A percentile compares a stretch with the other conserved stretches of the same genome.
phyloP scores from a whole-genome alignment of 441 rosid genomes.

The Euphorbia schlechtendalii region DNA sequence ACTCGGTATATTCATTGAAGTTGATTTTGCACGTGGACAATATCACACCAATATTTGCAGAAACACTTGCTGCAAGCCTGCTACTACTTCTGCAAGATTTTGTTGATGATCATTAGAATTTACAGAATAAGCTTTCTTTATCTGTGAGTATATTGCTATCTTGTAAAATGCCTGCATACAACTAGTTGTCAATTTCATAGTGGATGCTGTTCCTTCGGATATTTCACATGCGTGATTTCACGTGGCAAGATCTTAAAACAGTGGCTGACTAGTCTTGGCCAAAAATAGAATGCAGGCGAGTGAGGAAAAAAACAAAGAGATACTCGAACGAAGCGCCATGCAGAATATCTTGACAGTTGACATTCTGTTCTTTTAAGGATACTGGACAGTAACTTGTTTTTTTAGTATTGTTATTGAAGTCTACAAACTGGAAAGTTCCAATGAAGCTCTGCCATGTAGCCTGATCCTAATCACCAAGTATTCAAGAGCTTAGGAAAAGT shows the following conservation, averaged over 20 bases:
- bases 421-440: not conserved
- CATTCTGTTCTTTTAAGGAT: not conserved
- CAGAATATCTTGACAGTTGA: not conserved
- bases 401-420: too few species aligned
- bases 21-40: not conserved
- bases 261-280: not conserved
- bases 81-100: conserved; percentile 1
- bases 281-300: not conserved
- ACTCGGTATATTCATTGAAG: not conserved
- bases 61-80: conserved; percentile 5
- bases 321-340: not conserved
- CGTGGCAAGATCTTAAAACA: not conserved
- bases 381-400: not conserved
- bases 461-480: not conserved
- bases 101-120: not conserved
- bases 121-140: not conserved
- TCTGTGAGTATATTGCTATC: not conserved
- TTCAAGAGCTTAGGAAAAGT: not conserved
- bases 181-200: not conserved
- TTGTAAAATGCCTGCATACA: not conserved
- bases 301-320: not conserved
- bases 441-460: not conserved
- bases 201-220: not conserved
- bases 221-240: not conserved
- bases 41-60: not conserved